phyloP scores from a whole-genome alignment of 116 monocot species.

The Iris pallida region DNA sequence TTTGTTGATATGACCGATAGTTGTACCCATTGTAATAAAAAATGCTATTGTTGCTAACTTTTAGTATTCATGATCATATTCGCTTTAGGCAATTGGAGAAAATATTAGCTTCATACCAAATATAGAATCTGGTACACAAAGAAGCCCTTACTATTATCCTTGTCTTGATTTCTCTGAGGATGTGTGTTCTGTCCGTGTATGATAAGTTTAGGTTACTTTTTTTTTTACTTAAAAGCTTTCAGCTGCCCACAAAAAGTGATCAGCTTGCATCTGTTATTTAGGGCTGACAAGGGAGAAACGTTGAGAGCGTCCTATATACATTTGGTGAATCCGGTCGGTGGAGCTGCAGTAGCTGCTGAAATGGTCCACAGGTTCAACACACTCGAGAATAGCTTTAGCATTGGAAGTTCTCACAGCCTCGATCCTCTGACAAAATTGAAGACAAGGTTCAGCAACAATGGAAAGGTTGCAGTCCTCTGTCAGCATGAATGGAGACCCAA shows the following conservation, averaged over 20 bases:
- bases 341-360: slow-evolving; percentile 42
- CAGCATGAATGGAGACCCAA: slow-evolving; percentile 55
- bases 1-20: too few relatives aligned
- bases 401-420: slow-evolving; percentile 30
- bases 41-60: too few relatives aligned
- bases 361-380: slow-evolving; percentile 35
- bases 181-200: too few relatives aligned
- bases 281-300: slow-evolving; percentile 49
- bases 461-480: slow-evolving; percentile 30
- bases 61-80: too few relatives aligned
- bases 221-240: too few relatives aligned
- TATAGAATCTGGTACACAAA: too few relatives aligned
- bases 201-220: too few relatives aligned
- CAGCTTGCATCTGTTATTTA: slow-evolving; percentile 2
- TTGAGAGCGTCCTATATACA: slow-evolving; percentile 46
- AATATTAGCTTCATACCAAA: too few relatives aligned
- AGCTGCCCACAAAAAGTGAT: neutral
- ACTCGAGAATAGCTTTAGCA: slow-evolving; percentile 32
- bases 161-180: too few relatives aligned
- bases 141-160: too few relatives aligned
- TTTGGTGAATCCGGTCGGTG: slow-evolving; percentile 25
- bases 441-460: slow-evolving; percentile 28
- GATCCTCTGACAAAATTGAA: slow-evolving; percentile 34
- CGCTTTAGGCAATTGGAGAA: too few relatives aligned
- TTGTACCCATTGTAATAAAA: too few relatives aligned